These are phyloP conservation scores for Stevia rebaudiana DNA, from an alignment of 140 eudicot species.

Conservation along the genomic window DNA sequence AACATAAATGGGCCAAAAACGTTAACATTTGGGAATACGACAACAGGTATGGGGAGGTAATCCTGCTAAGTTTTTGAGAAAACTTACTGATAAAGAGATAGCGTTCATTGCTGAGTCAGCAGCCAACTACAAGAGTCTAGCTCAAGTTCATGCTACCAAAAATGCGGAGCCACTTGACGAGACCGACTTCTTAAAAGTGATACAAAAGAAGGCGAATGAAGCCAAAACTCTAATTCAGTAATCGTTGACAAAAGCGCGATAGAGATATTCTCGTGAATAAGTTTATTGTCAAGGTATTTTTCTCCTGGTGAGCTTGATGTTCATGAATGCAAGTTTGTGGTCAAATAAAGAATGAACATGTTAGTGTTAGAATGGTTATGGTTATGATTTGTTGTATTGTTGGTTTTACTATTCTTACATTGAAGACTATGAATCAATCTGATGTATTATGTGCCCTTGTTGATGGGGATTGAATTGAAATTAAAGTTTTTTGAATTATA, in stretches of 20 bases:
- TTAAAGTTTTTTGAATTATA: constrained; percentile 2
- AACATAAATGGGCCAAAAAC: neutral
- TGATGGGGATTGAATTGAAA: constrained; percentile 3
- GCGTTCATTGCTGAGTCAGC: constrained; percentile 48
- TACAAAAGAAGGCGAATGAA: constrained; percentile 38
- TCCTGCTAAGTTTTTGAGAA: constrained; percentile 53
- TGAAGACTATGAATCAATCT: constrained; percentile 5
- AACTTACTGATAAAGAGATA: constrained; percentile 48
- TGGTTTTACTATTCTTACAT: constrained; percentile 12
- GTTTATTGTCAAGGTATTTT: constrained; percentile 4
- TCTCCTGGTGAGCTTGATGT: constrained; percentile 21
- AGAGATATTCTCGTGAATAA: constrained; percentile 24
- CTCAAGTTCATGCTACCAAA: constrained; percentile 44
- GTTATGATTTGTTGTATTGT: constrained; percentile 15
- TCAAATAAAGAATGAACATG: constrained; percentile 23
- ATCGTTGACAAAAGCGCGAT: constrained; percentile 20
- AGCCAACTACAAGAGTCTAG: constrained; percentile 40
- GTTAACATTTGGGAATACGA: constrained; percentile 2
- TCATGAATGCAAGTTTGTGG: constrained; percentile 19
- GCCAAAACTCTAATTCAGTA: constrained; percentile 30
- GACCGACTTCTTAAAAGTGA: constrained; percentile 40
- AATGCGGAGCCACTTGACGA: constrained; percentile 43
- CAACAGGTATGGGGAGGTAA: constrained; percentile 61
- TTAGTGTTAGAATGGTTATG: constrained; percentile 10
- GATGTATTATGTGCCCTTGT: constrained; percentile 4